phyloP scores from a whole-genome alignment of 2,329 filamentous ascomycete genomes.

The Stylonectria norvegica region DNA sequence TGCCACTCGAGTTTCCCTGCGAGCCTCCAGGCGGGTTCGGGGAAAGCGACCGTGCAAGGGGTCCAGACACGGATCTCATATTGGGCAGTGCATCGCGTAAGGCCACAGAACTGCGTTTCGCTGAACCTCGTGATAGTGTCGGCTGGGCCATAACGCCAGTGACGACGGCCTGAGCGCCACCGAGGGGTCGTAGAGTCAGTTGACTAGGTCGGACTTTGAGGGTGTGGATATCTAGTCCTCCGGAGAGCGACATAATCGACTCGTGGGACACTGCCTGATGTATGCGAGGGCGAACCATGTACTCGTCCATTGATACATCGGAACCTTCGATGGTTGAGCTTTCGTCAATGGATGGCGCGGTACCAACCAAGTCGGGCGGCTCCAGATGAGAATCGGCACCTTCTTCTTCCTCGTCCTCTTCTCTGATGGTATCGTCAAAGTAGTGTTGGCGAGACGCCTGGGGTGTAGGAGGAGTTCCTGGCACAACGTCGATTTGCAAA shows the following conservation, averaged over 20 bases:
- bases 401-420: slow-evolving; percentile 27
- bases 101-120: slow-evolving; percentile 50
- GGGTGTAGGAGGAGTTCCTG: slow-evolving; percentile 24
- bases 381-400: slow-evolving; percentile 17
- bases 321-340: slow-evolving; percentile 33
- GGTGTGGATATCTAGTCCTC: slow-evolving; percentile 87
- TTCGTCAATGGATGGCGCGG: slow-evolving; percentile 32
- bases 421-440: slow-evolving; percentile 33
- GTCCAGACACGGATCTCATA: slow-evolving; percentile 31
- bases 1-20: slow-evolving; percentile 22
- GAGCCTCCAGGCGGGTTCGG: slow-evolving; percentile 23
- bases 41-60: slow-evolving; percentile 28
- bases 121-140: slow-evolving; percentile 47
- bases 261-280: slow-evolving; percentile 76
- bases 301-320: slow-evolving; percentile 32
- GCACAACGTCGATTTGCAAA: slow-evolving; percentile 31
- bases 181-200: slow-evolving; percentile 56
- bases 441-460: slow-evolving; percentile 20
- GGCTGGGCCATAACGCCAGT: slow-evolving; percentile 59
- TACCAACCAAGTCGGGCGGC: slow-evolving; percentile 26
- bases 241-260: slow-evolving; percentile 80
- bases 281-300: slow-evolving; percentile 44
- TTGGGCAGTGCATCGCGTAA: slow-evolving; percentile 51
- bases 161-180: slow-evolving; percentile 53
- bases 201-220: slow-evolving; percentile 73